Conservation (phyloP, 2,329 filamentous ascomycete genomes). For the Tolypocladium nubicola region DNA sequence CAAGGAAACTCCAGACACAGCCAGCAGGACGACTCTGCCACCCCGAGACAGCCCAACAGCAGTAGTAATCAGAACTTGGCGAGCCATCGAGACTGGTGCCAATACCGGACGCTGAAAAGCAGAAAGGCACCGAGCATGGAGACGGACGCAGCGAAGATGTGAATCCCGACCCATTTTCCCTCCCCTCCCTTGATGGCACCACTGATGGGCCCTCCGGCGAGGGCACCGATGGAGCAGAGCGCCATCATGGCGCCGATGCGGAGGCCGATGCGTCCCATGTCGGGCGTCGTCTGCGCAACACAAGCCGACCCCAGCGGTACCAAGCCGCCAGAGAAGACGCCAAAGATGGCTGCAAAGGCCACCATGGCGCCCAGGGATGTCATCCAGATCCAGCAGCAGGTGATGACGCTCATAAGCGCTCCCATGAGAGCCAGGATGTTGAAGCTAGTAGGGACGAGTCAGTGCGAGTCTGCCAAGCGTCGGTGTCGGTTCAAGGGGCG, state of each 20-base stretch:
- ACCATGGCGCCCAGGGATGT: conserved; percentile 7
- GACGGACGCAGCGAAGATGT: conserved; percentile 6
- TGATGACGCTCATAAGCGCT: conserved; percentile 13
- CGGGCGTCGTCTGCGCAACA: conserved; percentile 17
- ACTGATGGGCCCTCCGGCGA: conserved; percentile 13
- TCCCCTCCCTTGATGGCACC: conserved; percentile 8
- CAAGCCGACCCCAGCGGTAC: conserved; percentile 22
- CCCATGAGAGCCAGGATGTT: conserved; percentile 25
- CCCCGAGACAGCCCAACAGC: not conserved
- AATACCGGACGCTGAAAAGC: conserved; percentile 6
- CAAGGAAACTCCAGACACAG: not conserved
- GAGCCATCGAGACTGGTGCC: conserved; percentile 3
- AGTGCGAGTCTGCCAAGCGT: not conserved
- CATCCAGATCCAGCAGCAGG: conserved; percentile 19
- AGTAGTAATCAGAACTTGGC: conserved; percentile 5
- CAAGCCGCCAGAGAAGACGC: conserved; percentile 19
- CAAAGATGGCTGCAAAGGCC: conserved; percentile 15
- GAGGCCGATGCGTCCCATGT: conserved; percentile 17
- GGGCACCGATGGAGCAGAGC: conserved; percentile 13
- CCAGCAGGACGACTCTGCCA: not conserved
- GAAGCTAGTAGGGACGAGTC: conserved; percentile 14
- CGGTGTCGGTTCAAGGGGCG: not conserved
- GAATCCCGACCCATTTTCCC: conserved; percentile 5
- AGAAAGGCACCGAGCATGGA: conserved; percentile 8
- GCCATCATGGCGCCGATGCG: conserved; percentile 22